These are phyloP conservation scores for Aspergillus sp. DNA, from an alignment of 2,329 filamentous ascomycete genomes.

Conservation along the genomic window DNA sequence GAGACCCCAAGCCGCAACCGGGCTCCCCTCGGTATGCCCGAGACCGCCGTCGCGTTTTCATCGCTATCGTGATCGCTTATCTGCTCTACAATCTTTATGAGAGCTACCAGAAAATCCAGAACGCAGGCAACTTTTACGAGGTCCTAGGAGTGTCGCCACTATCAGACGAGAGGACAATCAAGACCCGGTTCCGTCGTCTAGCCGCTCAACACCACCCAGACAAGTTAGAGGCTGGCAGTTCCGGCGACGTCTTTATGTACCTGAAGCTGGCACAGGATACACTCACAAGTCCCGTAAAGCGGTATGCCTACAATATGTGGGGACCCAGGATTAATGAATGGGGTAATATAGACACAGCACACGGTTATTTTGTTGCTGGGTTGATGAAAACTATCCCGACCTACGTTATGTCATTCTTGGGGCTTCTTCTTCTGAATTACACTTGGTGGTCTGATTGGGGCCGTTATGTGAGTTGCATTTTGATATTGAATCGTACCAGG, in stretches of 20 bases:
- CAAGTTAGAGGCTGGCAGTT: conserved; percentile 56
- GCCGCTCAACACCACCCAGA: conserved; percentile 75
- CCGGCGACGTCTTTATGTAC: conserved; percentile 68
- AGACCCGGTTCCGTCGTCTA: conserved; percentile 79
- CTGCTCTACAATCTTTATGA: conserved; percentile 92
- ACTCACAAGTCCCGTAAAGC: conserved; percentile 70
- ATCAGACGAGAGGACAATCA: conserved; percentile 73
- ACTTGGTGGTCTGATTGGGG: conserved; percentile 45
- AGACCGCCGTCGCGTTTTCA: conserved; percentile 80
- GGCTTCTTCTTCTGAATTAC: conserved; percentile 39
- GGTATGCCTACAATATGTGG: conserved; percentile 89
- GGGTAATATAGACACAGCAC: conserved; percentile 56
- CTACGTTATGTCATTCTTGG: conserved; percentile 40
- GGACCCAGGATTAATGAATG: conserved; percentile 70
- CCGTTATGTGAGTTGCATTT: conserved; percentile 42
- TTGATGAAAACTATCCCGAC: conserved; percentile 47
- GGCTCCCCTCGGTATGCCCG: conserved; percentile 66
- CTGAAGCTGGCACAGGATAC: conserved; percentile 82
- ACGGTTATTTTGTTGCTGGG: conserved; percentile 71
- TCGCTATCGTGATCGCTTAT: conserved; percentile 78
- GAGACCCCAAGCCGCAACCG: conserved; percentile 71
- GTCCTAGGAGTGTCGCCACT: conserved; percentile 69
- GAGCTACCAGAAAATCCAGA: conserved; percentile 76
- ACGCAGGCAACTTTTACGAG: conserved; percentile 73
- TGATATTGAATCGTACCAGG: not conserved